phyloP scores from a whole-genome alignment of 768 basidiomycete species.

The Hydnum rufescens region DNA sequence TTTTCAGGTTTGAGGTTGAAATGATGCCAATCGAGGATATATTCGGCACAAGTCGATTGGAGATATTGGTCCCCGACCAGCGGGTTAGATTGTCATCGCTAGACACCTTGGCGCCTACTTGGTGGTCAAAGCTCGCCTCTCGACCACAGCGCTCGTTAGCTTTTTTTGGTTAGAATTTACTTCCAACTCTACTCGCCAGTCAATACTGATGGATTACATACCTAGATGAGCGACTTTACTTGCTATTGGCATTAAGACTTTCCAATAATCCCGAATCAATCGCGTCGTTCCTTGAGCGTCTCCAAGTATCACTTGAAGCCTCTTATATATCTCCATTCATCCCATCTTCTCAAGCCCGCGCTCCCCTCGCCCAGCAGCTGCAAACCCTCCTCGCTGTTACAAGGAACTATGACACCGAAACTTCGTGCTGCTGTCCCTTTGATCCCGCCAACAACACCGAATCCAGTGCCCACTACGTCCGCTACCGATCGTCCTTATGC shows the following conservation, averaged over 20 bases:
- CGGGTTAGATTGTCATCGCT: neutral
- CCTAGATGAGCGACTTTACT: conserved; percentile 21
- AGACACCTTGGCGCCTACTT: neutral
- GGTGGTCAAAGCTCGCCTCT: neutral
- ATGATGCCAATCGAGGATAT: neutral
- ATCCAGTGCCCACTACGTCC: conserved; percentile 56
- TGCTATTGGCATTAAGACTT: conserved; percentile 18
- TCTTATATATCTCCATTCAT: conserved; percentile 29
- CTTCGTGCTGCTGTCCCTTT: conserved; percentile 32
- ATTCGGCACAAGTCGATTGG: neutral
- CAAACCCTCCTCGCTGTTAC: no score
- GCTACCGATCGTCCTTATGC: conserved; percentile 61
- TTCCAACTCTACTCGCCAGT: neutral
- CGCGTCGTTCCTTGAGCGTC: conserved; percentile 41
- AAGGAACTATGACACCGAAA: conserved; percentile 15
- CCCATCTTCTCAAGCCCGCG: neutral
- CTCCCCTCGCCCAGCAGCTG: conserved; percentile 11
- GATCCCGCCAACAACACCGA: conserved; percentile 66
- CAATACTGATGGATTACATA: neutral
- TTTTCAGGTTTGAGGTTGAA: no score
- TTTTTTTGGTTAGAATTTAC: conserved; percentile 7
- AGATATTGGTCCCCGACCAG: neutral
- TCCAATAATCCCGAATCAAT: conserved; percentile 20
- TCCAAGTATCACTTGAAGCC: conserved; percentile 65
- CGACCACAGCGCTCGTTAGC: conserved; percentile 5